Base-by-base conservation (phyloP, 164 flowering plant species). In the Tetracentron sinense region DNA sequence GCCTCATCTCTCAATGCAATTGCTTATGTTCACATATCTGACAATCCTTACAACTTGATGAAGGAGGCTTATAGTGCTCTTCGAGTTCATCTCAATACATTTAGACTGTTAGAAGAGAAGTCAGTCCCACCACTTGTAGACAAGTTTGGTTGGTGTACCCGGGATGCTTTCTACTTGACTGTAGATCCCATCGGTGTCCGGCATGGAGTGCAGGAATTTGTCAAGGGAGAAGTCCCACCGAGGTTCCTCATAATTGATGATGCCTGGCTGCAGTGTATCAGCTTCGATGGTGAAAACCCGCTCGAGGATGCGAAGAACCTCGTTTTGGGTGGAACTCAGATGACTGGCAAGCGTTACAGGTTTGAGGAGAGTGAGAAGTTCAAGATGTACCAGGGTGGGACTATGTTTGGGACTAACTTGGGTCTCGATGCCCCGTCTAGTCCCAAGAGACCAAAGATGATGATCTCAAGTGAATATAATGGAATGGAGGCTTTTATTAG, bases 121-220 rank as follows among this genome's bases (percentile, higher is more conserved):
- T 21, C 63, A 6, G 61, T 69, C 30, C 89, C 94, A 15, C 51
- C 79, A n/a, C 60, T 87, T 2, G 77, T 80, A 27, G 78, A 84
- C 60, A 87, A 79, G 47, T 91, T 91, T 59, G 96, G 94, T 12
- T 91, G 97, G 96, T 91, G 96, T 69, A 89, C 94, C 44, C 87
- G 96, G 97, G 97, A 89, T 74, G 96, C 62, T 0, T 59, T 59
- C 26, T 59, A 59, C 26, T 49, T 59, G 15, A 59, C 62, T 1
- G 62, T 59, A 21, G 62, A 59, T 51, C 62, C 51, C 15, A 49
- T 44, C 26, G 62, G 62, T 22, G 8, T 44, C 10, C 42, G 62
- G 51, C 47, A 59, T 42, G 62, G 61, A 33, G 47, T 58, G 20
- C 14, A 59, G 22, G 46, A 49, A 30, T 23, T 59, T 15, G 33